These are phyloP conservation scores for Aspergillus sp. DNA, from an alignment of 2,329 filamentous ascomycete species.

Conservation along the genomic window DNA sequence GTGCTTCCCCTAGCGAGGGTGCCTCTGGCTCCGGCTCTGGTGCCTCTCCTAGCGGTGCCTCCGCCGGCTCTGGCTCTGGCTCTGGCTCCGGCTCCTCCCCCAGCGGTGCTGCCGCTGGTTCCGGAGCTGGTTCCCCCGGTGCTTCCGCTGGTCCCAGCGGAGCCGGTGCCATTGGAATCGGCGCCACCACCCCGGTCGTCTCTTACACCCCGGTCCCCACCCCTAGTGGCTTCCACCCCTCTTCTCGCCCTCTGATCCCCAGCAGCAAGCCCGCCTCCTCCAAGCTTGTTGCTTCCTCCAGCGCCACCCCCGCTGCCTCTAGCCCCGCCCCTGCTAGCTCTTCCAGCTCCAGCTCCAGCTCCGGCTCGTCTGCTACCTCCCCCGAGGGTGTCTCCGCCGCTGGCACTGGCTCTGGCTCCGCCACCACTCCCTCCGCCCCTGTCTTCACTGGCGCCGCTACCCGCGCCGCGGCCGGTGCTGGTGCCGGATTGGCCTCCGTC, in stretches of 20 bases:
- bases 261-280: constrained; percentile 20
- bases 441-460: constrained; percentile 55
- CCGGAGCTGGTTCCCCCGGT: neutral
- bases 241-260: constrained; percentile 6
- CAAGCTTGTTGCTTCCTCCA: constrained; percentile 15
- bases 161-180: neutral
- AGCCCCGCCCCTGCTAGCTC: constrained; percentile 18
- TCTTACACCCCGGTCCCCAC: constrained; percentile 18
- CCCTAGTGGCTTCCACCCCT: constrained; percentile 15
- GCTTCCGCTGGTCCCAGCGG: neutral
- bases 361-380: constrained; percentile 19
- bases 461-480: constrained; percentile 49
- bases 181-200: constrained; percentile 18
- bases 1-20: constrained; percentile 9
- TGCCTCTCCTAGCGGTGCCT: constrained; percentile 17
- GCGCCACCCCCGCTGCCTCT: constrained; percentile 16
- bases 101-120: neutral
- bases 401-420: constrained; percentile 14
- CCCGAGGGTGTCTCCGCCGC: constrained; percentile 19
- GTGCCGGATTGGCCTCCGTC: constrained; percentile 55
- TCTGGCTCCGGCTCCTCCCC: constrained; percentile 1
- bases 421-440: constrained; percentile 32
- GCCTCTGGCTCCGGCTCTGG: no score
- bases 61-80: constrained; percentile 3
- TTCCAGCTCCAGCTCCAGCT: constrained; percentile 13